Conservation (phyloP, 306 rosid species). For the Rosa chinensis region DNA sequence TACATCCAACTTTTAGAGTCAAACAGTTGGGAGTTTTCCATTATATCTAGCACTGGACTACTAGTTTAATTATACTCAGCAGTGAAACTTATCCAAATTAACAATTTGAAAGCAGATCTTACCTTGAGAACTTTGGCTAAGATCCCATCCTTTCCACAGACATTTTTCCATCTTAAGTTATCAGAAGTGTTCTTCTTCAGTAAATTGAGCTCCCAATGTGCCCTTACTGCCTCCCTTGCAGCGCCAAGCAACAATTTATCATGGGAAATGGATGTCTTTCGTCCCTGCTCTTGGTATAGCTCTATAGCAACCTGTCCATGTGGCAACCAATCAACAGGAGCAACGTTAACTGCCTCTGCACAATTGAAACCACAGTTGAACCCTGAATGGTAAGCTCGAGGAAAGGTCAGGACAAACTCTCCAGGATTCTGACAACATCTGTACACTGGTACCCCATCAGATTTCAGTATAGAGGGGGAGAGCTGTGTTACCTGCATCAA, state of each 20-base stretch:
- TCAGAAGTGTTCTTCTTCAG: slow-evolving; percentile 69
- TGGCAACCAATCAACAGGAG: slow-evolving; percentile 98
- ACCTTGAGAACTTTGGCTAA: slow-evolving; percentile 86
- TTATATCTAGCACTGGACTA: background rate
- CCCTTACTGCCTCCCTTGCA: slow-evolving; percentile 94
- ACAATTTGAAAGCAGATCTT: slow-evolving; percentile 28
- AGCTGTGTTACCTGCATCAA: slow-evolving; percentile 88
- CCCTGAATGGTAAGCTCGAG: slow-evolving; percentile 98
- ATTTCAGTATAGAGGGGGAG: slow-evolving; percentile 86
- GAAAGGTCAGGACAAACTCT: slow-evolving; percentile 95
- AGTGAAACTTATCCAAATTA: slow-evolving; percentile 9
- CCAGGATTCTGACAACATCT: slow-evolving; percentile 96
- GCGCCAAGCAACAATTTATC: slow-evolving; percentile 97
- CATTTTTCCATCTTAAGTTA: slow-evolving; percentile 82
- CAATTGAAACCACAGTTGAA: slow-evolving; percentile 99
- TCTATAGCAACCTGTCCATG: slow-evolving; percentile 93
- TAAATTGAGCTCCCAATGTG: slow-evolving; percentile 94
- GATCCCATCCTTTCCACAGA: slow-evolving; percentile 86
- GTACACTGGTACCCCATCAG: slow-evolving; percentile 94
- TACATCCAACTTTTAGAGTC: background rate
- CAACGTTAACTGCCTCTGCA: slow-evolving; percentile 99
- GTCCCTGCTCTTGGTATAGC: slow-evolving; percentile 78
- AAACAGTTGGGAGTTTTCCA: background rate
- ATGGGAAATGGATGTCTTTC: slow-evolving; percentile 95
- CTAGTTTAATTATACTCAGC: background rate